A percentile compares a stretch with the other conserved stretches of the same genome.
phyloP scores from a whole-genome alignment of 1,139 yeast species.

The Yamadazyma spencermartinsiae region DNA sequence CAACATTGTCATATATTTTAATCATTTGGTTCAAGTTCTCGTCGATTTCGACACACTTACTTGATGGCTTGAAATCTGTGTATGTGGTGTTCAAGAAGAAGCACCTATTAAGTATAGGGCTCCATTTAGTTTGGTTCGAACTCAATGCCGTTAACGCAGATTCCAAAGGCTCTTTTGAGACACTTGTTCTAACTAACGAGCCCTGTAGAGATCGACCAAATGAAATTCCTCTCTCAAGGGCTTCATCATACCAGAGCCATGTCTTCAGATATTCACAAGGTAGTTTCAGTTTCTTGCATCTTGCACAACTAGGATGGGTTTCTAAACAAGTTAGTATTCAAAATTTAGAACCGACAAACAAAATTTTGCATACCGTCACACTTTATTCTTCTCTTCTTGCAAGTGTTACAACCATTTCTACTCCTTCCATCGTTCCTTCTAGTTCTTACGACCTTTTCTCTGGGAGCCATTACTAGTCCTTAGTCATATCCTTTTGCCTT shows the following conservation, averaged over 20 bases:
- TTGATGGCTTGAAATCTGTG: constrained; percentile 18
- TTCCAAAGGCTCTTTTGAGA: constrained; percentile 7
- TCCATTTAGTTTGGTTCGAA: constrained; percentile 10
- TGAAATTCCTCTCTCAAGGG: constrained; percentile 28
- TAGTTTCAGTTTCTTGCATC: constrained; percentile 22
- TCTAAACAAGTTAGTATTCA: constrained; percentile 12
- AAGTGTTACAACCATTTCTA: constrained; percentile 26
- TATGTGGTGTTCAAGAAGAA: constrained; percentile 25
- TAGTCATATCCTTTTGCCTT: too few species aligned
- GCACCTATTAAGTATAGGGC: constrained; percentile 12
- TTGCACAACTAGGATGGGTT: constrained; percentile 25
- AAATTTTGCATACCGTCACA: constrained; percentile 22
- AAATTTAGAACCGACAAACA: background rate
- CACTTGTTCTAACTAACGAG: constrained; percentile 16
- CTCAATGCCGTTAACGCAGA: constrained; percentile 15
- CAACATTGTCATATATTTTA: constrained; percentile 9
- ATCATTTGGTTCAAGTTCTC: constrained; percentile 8
- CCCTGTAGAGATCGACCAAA: constrained; percentile 33
- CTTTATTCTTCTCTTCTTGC: constrained; percentile 27
- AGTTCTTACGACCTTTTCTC: background rate
- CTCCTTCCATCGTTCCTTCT: constrained; percentile 17
- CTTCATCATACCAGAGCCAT: constrained; percentile 37
- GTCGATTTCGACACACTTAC: background rate
- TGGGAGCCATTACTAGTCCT: background rate
- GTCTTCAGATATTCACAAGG: constrained; percentile 20